Base-by-base conservation (phyloP, 192 early-diverging fungal genomes). In the Coemansia sp. region DNA sequence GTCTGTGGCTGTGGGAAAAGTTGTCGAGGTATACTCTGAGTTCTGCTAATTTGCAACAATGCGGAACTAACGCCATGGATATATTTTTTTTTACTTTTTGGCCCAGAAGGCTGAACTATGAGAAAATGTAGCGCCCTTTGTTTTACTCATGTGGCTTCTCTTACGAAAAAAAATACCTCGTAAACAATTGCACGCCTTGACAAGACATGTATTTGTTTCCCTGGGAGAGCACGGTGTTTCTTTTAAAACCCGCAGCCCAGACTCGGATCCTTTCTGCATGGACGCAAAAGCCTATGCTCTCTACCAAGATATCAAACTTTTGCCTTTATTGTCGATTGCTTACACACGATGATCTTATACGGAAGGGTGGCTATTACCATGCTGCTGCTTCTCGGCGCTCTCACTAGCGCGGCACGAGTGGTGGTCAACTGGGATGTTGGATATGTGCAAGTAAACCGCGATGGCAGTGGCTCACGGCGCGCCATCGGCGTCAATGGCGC, bases 401-500 rank as follows among this genome's bases (percentile, higher is more conserved):
- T 56, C 4, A 31, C 53, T n/a, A 6, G 14, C 2, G 53, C 53
- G 11, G 43, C 34, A 6, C 35, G 45, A 0, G 66, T 74, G 3
- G 62, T 45, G n/a, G 40, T 69, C 53, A 45, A 85, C 71, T 89
- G 88, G 88, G 71, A 89, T 37, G 77, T 89, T 62, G 84, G 80
- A 36, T 87, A 88, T 43, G 70, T 81, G 24, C 76, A 57, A 35
- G 83, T 76, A 33, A 85, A 85, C 61, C 86, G 86, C 33, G 88
- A 91, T 72, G 86, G 85, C 46, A 65, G 85, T n/a, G 65, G 48
- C 55, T 76, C 77, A 28, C 82, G 86, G 40, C 79, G 77, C 38
- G 86, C 87, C 2, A 77, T 86, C 56, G 87, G 82, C 67, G 86
- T 85, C 60, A 90, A 90, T 64, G 83, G 83, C 3, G 57, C 66